Conservation (phyloP, 2,329 filamentous ascomycete species). For the Neobulgaria alba region DNA sequence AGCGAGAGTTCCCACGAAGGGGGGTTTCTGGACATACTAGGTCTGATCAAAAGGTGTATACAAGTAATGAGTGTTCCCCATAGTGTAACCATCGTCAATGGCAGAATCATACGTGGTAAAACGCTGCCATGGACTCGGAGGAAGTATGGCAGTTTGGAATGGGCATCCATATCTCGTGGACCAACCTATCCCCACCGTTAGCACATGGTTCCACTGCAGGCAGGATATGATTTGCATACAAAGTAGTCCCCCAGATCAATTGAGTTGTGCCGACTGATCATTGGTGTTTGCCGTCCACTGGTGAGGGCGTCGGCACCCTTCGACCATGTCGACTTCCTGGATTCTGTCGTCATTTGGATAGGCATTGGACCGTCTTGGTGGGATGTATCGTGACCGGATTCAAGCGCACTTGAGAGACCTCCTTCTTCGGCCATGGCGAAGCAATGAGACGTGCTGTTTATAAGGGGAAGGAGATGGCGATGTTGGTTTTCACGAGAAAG, state of each 20-base stretch:
- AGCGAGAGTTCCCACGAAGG: too few species aligned
- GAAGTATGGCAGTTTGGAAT: constrained; percentile 71
- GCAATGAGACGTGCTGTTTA: background rate
- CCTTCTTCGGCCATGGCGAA: constrained; percentile 16
- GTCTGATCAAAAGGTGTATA: too few species aligned
- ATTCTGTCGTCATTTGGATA: background rate
- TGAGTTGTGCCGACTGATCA: constrained; percentile 9
- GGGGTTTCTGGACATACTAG: too few species aligned
- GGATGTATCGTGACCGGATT: constrained; percentile 3
- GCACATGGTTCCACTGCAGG: background rate
- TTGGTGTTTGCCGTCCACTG: constrained; percentile 15
- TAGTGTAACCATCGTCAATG: constrained; percentile 49
- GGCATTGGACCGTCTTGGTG: constrained; percentile 5
- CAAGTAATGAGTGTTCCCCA: constrained; percentile 64
- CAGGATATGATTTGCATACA: constrained; percentile 8
- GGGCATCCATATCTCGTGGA: constrained; percentile 60
- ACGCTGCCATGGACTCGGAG: constrained; percentile 70
- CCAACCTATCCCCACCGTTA: constrained; percentile 31
- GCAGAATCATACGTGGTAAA: constrained; percentile 64
- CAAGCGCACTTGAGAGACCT: constrained; percentile 4
- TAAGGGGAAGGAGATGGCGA: too few species aligned
- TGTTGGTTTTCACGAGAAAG: too few species aligned
- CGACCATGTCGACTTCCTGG: constrained; percentile 13
- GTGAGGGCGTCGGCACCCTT: constrained; percentile 8
- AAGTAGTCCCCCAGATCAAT: constrained; percentile 19